Evolutionary conservation across 192 early-diverging fungal genomes (phyloP), one percentile per base, ranked within the genome.

Genomic region (Podila horticola): DNA sequence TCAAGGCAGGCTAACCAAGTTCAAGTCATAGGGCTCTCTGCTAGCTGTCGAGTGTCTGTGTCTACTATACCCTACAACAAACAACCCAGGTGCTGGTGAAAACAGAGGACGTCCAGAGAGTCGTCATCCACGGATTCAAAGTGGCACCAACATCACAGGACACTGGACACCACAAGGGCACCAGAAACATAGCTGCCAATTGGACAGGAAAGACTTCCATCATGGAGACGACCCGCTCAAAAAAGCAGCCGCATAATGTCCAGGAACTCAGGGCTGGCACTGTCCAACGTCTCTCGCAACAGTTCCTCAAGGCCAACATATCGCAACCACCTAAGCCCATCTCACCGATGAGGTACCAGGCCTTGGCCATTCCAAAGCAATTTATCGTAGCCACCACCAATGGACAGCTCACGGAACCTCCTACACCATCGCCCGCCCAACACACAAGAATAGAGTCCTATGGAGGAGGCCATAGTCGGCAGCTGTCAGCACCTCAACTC

Each of bases 221-320:
- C 20, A 55, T 55, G 52, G 52, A 55, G 24, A 55, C 52, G 11
- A 55, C 24, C 24, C 75, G 66, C 45, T 68, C 70, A 50, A 79
- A 72, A 60, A 79, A 79, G 59, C 58, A 72, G 59, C 69, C 50
- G 50, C 24, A 79, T 41, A 72, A 20, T 38, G 24, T 63, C 6
- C 75, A 79, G 50, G 68, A 75, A 36, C 52, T 76, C 59, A 69
- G 57, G 66, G 52, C 71, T 66, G 70, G 74, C 45, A 68, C 74
- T 12, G 70, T 83, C 24, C 70, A 83, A 48, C 51, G 72, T 49
- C 74, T 75, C 34, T 75, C 74, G 30, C 70, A 83, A 48, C 73
- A 83, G 11, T 83, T 71, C 33, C 62, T 71, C 17, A 74, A 75
- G 62, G 60, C 69, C 7, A 58, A 66, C 11, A 34, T 19, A 3